Base-by-base conservation (phyloP, 495 filamentous ascomycete species). In the Clohesyomyces aquaticus region DNA sequence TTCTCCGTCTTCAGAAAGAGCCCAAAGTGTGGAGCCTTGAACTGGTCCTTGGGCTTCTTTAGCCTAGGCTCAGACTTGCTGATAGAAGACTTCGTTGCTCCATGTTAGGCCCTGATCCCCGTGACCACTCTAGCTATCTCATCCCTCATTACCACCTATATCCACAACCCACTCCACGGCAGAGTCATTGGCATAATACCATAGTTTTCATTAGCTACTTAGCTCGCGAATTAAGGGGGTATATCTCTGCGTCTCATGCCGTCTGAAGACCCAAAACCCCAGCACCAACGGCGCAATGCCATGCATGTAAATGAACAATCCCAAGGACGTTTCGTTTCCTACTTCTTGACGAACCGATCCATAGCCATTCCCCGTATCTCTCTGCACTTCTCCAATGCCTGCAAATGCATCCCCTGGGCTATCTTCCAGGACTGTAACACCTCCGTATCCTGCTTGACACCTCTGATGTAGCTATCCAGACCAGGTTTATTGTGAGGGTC, bases 371-470 rank as follows among this genome's bases (percentile, higher is more conserved):
- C 42, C 51, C 73, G 69, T 38, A 87, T 71, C 61, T 79, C 74
- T 41, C 79, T 81, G 65, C 88, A 87, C 60, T 84, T 81, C 61
- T 80, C 69, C 42, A 93, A 77, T 43, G 79, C 82, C 23, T 81
- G 73, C 59, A 81, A 77, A 71, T 95, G 90, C 68, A 80, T 77
- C 54, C 88, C 88, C 27, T 79, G 81, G 0, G 83, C 83, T 8
- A 83, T 74, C 38, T 80, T 75, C 91, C 90, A 95, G 61, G 84
- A 80, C 66, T 81, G 77, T 27, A 85, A 74, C 1, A 91, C 82
- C 28, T 69, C 73, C 47, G 79, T 78, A 71, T 93, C 89, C 72
- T 91, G 81, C 67, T 86, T 80, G 25, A 91, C 69, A 8, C 80
- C 80, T 27, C 75, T 71, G 62, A 86, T 51, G 66, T 94, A 94